Percentiles rank a stretch among this genome's conserved stretches.
phyloP scores from a whole-genome alignment of 2,329 filamentous ascomycete species.

The Basipetospora chlamydospora region DNA sequence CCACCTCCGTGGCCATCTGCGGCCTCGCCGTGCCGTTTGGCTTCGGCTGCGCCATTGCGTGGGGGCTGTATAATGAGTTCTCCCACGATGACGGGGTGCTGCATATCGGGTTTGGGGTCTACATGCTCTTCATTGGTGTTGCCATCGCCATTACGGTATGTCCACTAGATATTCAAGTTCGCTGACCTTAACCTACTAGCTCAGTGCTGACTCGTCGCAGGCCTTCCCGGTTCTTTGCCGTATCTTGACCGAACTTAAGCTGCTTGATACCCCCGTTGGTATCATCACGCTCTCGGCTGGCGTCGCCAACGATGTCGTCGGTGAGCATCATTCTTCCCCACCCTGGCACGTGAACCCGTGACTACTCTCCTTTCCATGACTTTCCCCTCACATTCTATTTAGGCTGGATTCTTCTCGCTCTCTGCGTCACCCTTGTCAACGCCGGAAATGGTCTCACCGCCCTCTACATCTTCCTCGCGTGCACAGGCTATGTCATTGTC shows the following conservation, averaged over 20 bases:
- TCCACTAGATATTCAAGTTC: too few species aligned
- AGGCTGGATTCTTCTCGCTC: constrained; percentile 74
- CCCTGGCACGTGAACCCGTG: neutral
- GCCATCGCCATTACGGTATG: constrained; percentile 70
- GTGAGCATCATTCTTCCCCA: constrained; percentile 9
- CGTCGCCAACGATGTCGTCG: constrained; percentile 70
- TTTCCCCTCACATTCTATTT: neutral
- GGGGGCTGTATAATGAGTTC: constrained; percentile 67
- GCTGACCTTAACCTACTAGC: too few species aligned
- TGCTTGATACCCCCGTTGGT: constrained; percentile 70
- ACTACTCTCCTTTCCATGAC: too few species aligned
- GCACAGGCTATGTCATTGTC: constrained; percentile 61
- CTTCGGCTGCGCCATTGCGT: constrained; percentile 65
- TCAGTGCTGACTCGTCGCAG: constrained; percentile 6
- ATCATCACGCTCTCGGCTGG: constrained; percentile 82
- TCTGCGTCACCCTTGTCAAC: constrained; percentile 88
- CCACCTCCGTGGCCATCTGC: constrained; percentile 59
- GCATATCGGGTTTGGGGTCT: constrained; percentile 34
- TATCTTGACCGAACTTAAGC: constrained; percentile 80
- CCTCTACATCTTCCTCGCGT: constrained; percentile 68
- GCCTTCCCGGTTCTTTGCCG: constrained; percentile 84
- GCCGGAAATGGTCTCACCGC: constrained; percentile 69
- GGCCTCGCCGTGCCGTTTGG: constrained; percentile 77
- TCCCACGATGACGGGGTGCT: constrained; percentile 23
- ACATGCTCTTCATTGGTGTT: constrained; percentile 70